Evolutionary conservation across 1,139 yeast genomes (phyloP), one percentile per base, ranked within the genome.

Genomic region (Yamadazyma oceani): DNA sequence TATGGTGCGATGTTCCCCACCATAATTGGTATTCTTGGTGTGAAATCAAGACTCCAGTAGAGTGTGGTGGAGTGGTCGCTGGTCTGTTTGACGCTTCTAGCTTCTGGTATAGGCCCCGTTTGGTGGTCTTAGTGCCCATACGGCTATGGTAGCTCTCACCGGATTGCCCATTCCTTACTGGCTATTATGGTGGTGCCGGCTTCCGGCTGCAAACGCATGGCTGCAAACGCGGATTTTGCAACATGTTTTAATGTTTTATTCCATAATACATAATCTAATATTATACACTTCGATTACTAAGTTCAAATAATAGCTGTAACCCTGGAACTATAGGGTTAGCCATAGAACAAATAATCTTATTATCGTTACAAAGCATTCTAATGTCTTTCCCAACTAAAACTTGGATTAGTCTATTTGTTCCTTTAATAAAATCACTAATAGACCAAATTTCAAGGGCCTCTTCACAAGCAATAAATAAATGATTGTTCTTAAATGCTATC

Each of bases 301-400:
- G 25, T 30, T 50, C 43, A 37, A 75, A 59, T 2, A 80, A 53
- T 39, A 86, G 56, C 55, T 86, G 95, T 44, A 86, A 63, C 2
- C 83, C 89, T 2, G 73, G 65, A 6, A 76, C 72, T 45, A 65
- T 63, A 0, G 96, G 96, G 54, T 87, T 89, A 11, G 90, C 88
- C 69, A 85, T 67, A 2, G 73, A 62, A 23, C 85, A 62, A 31
- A 72, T 66, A 17, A 81, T 64, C 35, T 65, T 65, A 5, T 74
- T 74, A 19, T 62, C 66, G 9, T 57, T 57, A 26, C 66, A 67
- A 16, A 82, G 49, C 47, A 80, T 54, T 24, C 60, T 61, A 25
- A 83, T 70, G 41, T 80, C 82, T 53, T 82, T 84, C 11, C 95
- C 95, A 6, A 82, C 74, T 28, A 87, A 69, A 7, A 86, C 85